These are phyloP conservation scores for Sporothrix protearum DNA, from an alignment of 2,329 filamentous ascomycete genomes.

Conservation along the genomic window DNA sequence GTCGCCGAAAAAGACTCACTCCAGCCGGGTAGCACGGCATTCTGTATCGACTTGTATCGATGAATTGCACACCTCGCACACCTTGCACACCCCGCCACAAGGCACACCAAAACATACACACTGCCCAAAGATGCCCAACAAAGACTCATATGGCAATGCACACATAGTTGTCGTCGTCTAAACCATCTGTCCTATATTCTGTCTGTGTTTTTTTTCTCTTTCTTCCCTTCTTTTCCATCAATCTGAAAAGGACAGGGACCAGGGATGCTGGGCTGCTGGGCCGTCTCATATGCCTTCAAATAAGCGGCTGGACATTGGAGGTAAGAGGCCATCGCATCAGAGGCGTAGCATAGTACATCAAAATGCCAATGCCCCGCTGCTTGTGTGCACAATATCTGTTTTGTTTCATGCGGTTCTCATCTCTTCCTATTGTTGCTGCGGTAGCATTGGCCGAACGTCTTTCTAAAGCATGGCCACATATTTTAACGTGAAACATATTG, in stretches of 20 bases:
- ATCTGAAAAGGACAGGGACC: slow-evolving; percentile 13
- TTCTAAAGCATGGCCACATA: not conserved
- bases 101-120: not conserved
- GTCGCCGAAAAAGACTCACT: not conserved
- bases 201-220: not conserved
- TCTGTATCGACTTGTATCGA: not conserved
- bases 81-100: not conserved
- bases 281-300: slow-evolving; percentile 10
- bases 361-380: not conserved
- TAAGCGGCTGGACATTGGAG: not conserved
- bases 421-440: not conserved
- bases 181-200: not conserved
- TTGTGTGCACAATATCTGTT: not conserved
- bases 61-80: not conserved
- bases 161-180: slow-evolving; percentile 1
- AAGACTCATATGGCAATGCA: slow-evolving; percentile 5
- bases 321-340: not conserved
- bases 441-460: not conserved
- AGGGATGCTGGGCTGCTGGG: not conserved
- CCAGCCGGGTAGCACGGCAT: not conserved
- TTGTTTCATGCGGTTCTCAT: not conserved
- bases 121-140: not conserved
- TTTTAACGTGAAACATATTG: not conserved
- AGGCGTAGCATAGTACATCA: not conserved
- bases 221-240: not conserved